Conservation (phyloP, 2,329 filamentous ascomycete genomes). For the Cryphonectria parasitica region DNA sequence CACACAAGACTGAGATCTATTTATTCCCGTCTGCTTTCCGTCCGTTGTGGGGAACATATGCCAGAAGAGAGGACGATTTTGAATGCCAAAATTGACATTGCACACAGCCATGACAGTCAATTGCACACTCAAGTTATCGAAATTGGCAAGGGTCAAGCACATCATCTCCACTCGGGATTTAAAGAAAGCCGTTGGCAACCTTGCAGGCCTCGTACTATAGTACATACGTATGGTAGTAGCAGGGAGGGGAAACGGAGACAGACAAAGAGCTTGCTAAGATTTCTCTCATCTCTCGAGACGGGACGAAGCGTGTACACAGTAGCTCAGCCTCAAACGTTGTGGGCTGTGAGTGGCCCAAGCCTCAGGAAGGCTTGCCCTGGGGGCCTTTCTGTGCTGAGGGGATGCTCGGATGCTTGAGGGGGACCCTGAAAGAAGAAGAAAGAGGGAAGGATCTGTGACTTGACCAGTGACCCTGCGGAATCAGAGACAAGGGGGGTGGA, state of each 20-base stretch:
- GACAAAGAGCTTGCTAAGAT: not conserved
- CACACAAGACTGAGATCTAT: not conserved
- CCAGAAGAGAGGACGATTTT: not conserved
- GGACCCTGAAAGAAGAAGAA: not conserved
- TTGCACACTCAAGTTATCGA: constrained; percentile 1
- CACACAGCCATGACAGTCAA: not conserved
- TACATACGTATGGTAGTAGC: not conserved
- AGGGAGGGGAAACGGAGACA: not conserved
- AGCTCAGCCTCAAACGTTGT: constrained; percentile 12
- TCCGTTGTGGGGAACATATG: not conserved
- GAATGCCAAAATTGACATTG: constrained; percentile 4
- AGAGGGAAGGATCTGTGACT: not conserved
- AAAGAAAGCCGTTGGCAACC: not conserved
- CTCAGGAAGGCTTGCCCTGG: not conserved
- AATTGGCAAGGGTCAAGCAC: constrained; percentile 17
- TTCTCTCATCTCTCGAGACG: constrained; percentile 10
- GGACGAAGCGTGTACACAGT: constrained; percentile 14
- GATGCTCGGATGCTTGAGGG: not conserved
- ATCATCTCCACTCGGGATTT: constrained; percentile 1
- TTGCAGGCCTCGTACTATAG: not conserved
- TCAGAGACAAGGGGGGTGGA: not conserved
- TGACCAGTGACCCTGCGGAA: not conserved
- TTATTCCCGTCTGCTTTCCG: not conserved
- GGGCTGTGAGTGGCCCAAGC: not conserved
- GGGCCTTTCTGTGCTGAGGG: not conserved